Evolutionary conservation across 495 filamentous ascomycete genomes (phyloP).

Genomic region (Cercophora sp.): DNA sequence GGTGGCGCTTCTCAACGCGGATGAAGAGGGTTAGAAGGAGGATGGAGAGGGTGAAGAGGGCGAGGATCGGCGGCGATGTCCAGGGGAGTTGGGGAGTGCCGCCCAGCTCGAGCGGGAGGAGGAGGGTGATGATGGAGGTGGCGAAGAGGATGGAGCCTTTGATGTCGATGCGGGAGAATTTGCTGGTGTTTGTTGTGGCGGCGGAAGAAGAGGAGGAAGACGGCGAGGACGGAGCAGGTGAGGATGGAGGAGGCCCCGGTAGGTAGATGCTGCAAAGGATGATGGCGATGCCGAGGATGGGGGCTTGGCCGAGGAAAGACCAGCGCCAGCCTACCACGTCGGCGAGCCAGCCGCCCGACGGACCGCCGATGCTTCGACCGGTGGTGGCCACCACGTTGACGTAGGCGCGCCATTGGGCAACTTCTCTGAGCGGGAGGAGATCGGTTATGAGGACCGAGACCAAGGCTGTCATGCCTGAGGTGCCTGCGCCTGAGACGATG

Average conservation of each 20-base stretch:
- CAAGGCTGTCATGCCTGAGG: slow-evolving; percentile 54
- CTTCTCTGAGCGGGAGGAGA: slow-evolving; percentile 61
- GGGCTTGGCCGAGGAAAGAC: slow-evolving; percentile 59
- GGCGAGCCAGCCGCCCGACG: slow-evolving; percentile 59
- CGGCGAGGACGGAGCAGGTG: neutral
- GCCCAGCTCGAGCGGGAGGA: slow-evolving; percentile 56
- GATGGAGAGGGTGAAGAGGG: slow-evolving; percentile 29
- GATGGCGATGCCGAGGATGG: slow-evolving; percentile 52
- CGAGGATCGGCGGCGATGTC: slow-evolving; percentile 44
- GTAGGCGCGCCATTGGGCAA: slow-evolving; percentile 62
- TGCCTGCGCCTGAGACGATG: slow-evolving; percentile 55
- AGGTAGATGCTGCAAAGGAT: slow-evolving; percentile 46
- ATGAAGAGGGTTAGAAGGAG: slow-evolving; percentile 45
- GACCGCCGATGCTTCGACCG: slow-evolving; percentile 62
- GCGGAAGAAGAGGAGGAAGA: neutral
- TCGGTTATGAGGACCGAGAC: slow-evolving; percentile 63
- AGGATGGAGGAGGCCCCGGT: slow-evolving; percentile 16
- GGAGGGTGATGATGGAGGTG: slow-evolving; percentile 42
- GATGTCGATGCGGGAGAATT: slow-evolving; percentile 55
- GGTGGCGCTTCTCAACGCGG: slow-evolving; percentile 48
- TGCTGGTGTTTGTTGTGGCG: slow-evolving; percentile 26
- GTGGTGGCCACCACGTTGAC: slow-evolving; percentile 61
- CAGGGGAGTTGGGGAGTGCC: slow-evolving; percentile 56
- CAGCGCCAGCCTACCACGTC: slow-evolving; percentile 67
- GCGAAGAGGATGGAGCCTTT: slow-evolving; percentile 51